These are phyloP conservation scores for Ceraceosorus guamensis DNA, from an alignment of 1,284 basidiomycete genomes.

Conservation along the genomic window DNA sequence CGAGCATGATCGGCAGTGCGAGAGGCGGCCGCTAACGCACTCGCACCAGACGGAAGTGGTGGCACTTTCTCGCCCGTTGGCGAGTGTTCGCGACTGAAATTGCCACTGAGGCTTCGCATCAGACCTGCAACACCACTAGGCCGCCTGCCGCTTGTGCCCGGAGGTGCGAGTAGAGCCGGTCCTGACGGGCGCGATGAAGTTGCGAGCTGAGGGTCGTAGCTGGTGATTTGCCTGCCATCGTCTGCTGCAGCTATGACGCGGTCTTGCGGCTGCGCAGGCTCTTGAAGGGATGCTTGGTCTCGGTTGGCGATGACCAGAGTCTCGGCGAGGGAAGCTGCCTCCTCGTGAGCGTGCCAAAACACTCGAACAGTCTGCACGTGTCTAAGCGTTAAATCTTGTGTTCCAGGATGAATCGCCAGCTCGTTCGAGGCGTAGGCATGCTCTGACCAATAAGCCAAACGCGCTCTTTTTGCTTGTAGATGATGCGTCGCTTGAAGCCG, in stretches of 20 bases:
- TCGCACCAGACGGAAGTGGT: background rate
- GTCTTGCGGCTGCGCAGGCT: conserved; percentile 9
- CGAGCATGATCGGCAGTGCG: background rate
- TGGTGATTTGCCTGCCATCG: background rate
- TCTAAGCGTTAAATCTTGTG: conserved; percentile 19
- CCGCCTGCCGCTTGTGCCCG: background rate
- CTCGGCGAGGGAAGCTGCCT: conserved; percentile 17
- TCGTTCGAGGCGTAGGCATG: conserved; percentile 6
- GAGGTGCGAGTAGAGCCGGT: conserved; percentile 5
- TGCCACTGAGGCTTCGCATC: background rate
- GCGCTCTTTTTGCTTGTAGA: conserved; percentile 9
- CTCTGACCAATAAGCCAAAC: conserved; percentile 24
- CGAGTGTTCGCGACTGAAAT: background rate
- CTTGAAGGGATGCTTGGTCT: background rate
- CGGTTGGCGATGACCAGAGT: conserved; percentile 15
- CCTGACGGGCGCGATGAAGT: conserved; percentile 19
- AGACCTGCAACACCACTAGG: conserved; percentile 1
- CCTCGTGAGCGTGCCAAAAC: conserved; percentile 28
- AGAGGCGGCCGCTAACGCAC: background rate
- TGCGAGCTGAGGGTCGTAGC: conserved; percentile 14
- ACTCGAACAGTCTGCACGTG: conserved; percentile 27
- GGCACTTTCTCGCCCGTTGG: conserved; percentile 6
- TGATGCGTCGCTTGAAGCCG: conserved; percentile 40
- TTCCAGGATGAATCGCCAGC: conserved; percentile 16
- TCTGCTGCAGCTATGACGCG: conserved; percentile 12